A percentile compares a stretch with the other conserved stretches of the same genome.
Evolutionary conservation across 2,329 filamentous ascomycete genomes (phyloP).

Genomic region (Cryphonectria radicalis): DNA sequence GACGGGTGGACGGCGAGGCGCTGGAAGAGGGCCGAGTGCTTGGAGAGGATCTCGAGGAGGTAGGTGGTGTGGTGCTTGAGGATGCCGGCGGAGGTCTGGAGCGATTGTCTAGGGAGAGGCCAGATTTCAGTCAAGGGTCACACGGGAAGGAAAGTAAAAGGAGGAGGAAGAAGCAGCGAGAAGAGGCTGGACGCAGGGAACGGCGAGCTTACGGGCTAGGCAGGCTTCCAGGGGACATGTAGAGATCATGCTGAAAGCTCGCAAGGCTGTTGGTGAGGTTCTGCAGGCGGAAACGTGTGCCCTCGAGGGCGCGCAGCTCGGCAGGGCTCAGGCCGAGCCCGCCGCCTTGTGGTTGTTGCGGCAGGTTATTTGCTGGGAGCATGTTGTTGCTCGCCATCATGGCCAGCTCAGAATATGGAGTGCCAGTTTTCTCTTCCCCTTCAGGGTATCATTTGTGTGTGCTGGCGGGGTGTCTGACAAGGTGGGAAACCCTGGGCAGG

Average conservation of each 20-base stretch:
- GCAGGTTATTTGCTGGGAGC: neutral
- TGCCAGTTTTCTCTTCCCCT: too few relatives aligned
- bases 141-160: too few relatives aligned
- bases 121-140: neutral
- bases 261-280: constrained; percentile 71
- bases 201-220: constrained; percentile 62
- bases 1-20: constrained; percentile 76
- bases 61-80: constrained; percentile 71
- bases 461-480: neutral
- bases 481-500: neutral
- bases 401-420: neutral
- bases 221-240: constrained; percentile 61
- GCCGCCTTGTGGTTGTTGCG: neutral
- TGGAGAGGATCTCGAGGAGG: constrained; percentile 66
- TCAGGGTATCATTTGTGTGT: too few relatives aligned
- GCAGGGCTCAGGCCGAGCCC: constrained; percentile 59
- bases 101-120: constrained; percentile 58
- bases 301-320: constrained; percentile 71
- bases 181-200: neutral
- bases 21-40: constrained; percentile 69
- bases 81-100: constrained; percentile 74
- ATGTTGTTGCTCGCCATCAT: constrained; percentile 5
- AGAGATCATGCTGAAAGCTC: constrained; percentile 64
- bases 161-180: neutral
- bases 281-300: constrained; percentile 68